phyloP scores from a whole-genome alignment of 2,329 filamentous ascomycete genomes.

The Talaromyces rugulosus region DNA sequence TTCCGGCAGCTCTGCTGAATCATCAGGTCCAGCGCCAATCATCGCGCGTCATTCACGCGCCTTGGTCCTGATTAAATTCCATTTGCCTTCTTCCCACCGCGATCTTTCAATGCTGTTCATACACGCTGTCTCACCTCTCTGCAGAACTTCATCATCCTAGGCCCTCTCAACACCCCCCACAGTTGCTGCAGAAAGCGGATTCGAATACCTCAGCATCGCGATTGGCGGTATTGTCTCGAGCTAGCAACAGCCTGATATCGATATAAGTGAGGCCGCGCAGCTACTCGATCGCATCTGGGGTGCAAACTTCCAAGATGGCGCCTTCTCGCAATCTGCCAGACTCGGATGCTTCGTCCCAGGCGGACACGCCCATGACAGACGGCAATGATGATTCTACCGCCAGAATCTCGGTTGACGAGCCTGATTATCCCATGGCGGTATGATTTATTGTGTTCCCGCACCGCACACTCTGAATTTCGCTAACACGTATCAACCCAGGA shows the following conservation, averaged over 20 bases:
- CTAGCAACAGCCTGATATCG: neutral
- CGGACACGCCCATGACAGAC: conserved; percentile 47
- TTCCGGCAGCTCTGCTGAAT: conserved; percentile 20
- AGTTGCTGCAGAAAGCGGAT: neutral
- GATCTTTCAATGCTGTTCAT: conserved; percentile 4
- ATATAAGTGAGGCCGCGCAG: neutral
- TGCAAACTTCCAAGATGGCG: conserved; percentile 32
- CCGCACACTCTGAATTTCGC: neutral
- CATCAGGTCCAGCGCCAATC: conserved; percentile 28
- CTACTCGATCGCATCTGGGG: neutral
- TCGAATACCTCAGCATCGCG: neutral
- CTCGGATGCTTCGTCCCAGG: conserved; percentile 40
- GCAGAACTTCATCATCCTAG: conserved; percentile 13
- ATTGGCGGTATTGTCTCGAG: neutral
- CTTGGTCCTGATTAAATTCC: conserved; percentile 21
- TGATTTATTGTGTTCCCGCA: conserved; percentile 14
- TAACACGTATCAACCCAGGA: conserved; percentile 28
- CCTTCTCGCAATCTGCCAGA: conserved; percentile 30
- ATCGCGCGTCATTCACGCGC: conserved; percentile 28
- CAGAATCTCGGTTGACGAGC: conserved; percentile 32
- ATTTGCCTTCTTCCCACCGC: conserved; percentile 21
- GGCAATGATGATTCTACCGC: conserved; percentile 31
- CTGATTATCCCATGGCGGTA: conserved; percentile 39
- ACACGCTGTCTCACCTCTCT: conserved; percentile 4
- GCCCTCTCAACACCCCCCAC: neutral